Base-by-base conservation (phyloP, 2,329 filamentous ascomycete species). In the Aspergillus pseudoviridinutans region DNA sequence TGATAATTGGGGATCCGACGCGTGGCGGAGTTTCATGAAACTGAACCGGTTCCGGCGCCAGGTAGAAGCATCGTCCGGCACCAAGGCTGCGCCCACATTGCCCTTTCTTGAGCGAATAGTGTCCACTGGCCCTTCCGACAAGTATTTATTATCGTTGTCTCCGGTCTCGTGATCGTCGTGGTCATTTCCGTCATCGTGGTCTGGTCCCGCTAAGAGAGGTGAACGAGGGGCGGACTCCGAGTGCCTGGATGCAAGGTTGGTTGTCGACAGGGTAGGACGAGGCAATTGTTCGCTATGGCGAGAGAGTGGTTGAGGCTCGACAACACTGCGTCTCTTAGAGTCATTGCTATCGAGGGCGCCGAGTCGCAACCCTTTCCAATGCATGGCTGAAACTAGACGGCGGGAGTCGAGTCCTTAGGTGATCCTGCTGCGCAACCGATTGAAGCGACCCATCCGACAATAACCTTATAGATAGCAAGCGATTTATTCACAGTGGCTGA, bases 1-100 rank as follows among this genome's bases (percentile, higher is more conserved):
- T 10, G 91, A 91, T 60, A 97, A 78, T 74, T 97, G 92, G 52
- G 92, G 89, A 76, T 97, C 93, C 8, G 92, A 97, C 60, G 91
- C 92, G 82, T 96, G 92, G 68, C 92, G 89, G 73, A 94, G 92
- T 69, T 88, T 87, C 76, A 96, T 79, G 74, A 96, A 74, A 68
- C 82, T 86, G 72, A 87, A 86, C 56, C 84, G 78, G 64, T 82
- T 75, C 49, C 72, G 69, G 57, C 68, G 68, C 60, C 66, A 55
- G 51, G 61, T 68, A 27, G 70, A 62, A 44, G 64, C 58, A 24
- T 68, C 66, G 4, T 55, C 63, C 3, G 61, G 56, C 14, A 66
- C 58, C 29, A 60, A 54, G 4, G 54, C 51, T 17, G 63, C 53
- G 28, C 58, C 58, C 24, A 64, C 46, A 27, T 61, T 57, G 53